Conservation (phyloP, 1,284 basidiomycete genomes). For the Hemileia vastatrix region DNA sequence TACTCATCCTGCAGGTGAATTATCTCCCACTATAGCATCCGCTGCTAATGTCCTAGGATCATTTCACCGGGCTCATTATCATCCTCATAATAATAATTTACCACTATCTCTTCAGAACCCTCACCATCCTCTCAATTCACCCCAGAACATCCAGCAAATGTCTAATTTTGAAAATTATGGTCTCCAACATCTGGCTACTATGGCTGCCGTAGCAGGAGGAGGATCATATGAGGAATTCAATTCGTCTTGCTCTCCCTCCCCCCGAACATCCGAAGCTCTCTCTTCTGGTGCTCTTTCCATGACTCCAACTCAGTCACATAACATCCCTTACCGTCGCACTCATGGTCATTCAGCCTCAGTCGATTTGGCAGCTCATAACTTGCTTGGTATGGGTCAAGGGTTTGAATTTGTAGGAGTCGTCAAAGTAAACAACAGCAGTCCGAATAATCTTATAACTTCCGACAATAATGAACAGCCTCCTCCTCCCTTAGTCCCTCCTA, state of each 20-base stretch:
- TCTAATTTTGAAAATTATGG: constrained; percentile 2
- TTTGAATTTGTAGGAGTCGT: background rate
- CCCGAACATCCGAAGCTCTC: background rate
- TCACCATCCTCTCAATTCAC: background rate
- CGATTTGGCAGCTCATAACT: background rate
- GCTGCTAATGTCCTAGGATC: constrained; percentile 16
- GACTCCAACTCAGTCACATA: background rate
- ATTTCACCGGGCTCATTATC: constrained; percentile 20
- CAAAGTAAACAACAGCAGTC: background rate
- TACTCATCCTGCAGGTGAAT: constrained; percentile 13
- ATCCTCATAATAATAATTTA: no score
- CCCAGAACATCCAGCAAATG: no score
- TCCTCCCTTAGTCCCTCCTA: background rate
- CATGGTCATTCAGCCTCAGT: background rate
- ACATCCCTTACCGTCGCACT: background rate
- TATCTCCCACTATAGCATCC: constrained; percentile 17
- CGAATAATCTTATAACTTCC: background rate
- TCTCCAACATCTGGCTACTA: constrained; percentile 8
- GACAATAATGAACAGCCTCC: background rate
- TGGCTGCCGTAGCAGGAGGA: constrained; percentile 2
- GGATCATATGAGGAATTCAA: background rate
- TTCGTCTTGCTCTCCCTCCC: background rate
- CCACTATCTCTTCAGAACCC: constrained; percentile 10
- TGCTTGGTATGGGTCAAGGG: background rate
- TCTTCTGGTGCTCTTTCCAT: background rate